phyloP scores from a whole-genome alignment of 805 yeast genomes.

The Metschnikowia rubicola region DNA sequence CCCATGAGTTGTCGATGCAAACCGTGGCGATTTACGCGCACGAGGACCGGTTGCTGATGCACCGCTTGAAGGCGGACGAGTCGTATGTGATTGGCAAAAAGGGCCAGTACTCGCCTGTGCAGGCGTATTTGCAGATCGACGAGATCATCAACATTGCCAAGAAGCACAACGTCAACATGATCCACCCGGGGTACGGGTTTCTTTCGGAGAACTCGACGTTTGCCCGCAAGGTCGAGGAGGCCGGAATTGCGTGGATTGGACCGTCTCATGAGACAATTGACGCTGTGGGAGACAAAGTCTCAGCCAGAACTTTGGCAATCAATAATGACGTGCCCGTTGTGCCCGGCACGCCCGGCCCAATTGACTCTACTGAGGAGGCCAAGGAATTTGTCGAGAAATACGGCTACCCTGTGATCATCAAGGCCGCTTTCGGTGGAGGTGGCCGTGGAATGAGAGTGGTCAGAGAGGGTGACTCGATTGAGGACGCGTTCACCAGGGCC shows the following conservation, averaged over 20 bases:
- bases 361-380: constrained; percentile 77
- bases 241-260: constrained; percentile 95
- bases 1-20: constrained; percentile 95
- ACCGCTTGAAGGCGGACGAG: constrained; percentile 90
- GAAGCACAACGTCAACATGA: constrained; percentile 35
- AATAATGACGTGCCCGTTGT: constrained; percentile 85
- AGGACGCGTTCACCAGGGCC: constrained; percentile 90
- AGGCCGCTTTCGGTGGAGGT: constrained; percentile 99
- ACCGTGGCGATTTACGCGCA: constrained; percentile 96
- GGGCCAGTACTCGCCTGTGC: constrained; percentile 92
- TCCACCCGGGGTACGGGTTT: constrained; percentile 53
- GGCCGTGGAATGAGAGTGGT: constrained; percentile 99
- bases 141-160: constrained; percentile 81
- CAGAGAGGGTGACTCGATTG: constrained; percentile 89
- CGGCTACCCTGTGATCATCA: constrained; percentile 95
- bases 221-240: constrained; percentile 85
- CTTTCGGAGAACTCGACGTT: constrained; percentile 88
- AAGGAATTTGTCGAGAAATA: constrained; percentile 70
- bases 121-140: constrained; percentile 92
- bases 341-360: constrained; percentile 98
- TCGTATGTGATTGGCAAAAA: constrained; percentile 86
- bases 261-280: constrained; percentile 87
- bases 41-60: constrained; percentile 93
- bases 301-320: constrained; percentile 85
- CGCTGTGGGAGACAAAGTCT: constrained; percentile 93